Evolutionary conservation across 23 red algal species (phyloP), one percentile per base, ranked within the genome.

Genomic region (Gracilaria vermiculophylla): DNA sequence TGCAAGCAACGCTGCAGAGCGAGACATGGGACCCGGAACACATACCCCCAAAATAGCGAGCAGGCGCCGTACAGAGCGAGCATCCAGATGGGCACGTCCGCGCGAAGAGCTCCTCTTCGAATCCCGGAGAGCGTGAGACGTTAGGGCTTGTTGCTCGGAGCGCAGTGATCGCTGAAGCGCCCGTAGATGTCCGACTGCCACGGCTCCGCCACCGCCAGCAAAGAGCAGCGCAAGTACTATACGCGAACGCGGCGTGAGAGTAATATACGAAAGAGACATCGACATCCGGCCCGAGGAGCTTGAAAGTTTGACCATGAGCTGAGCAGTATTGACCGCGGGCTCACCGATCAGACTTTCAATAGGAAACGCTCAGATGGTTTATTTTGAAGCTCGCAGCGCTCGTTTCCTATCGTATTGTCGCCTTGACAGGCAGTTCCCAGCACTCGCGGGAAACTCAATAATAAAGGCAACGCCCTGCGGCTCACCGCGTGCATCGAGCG

Each of bases 41-140:
- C 90, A 93, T 15, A 93, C 79, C 16, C 81, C 69, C 17, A 93
- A 44, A 47, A 93, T 93, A 1, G 48, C 65, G 28, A 64, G 31
- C 2, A 93, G 80, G 33, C 90, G 90, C 6, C 56, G 52, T 25
- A 69, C 57, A 71, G 84, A 93, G 27, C 77, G 90, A 9, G 65
- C 62, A 54, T 93, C 90, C 42, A 93, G 80, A 31, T 44, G 79
- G 21, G 54, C 24, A 47, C 70, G 85, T 12, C 51, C 37, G 31
- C 44, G 36, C 21, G 53, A 36, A 19, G 79, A 28, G 24, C 37
- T 49, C 31, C 47, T 28, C 50, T 64, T 62, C 17, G 70, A n/a
- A 25, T 74, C 53, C 7, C 55, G 85, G 24, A 93, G 80, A 20
- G 67, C 49, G 27, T 54, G 36, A 1, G 77, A 56, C 51, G 62